Percentiles rank a stretch among this genome's conserved stretches.
Conservation (phyloP, 2,329 filamentous ascomycete species). For the Hymenoscyphus infarciens region DNA sequence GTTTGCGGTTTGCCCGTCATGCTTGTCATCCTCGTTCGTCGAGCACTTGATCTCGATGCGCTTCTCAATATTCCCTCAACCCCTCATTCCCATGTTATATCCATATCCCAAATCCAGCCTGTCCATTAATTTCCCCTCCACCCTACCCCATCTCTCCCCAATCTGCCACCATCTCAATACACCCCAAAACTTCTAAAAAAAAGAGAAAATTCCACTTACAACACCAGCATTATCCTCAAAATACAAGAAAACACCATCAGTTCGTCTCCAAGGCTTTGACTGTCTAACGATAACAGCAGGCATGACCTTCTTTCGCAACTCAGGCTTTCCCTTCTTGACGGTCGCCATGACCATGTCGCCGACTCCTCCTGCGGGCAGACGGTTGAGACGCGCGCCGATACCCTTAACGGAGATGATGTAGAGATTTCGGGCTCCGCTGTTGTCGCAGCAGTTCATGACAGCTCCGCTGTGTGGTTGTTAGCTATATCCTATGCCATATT, state of each 20-base stretch:
- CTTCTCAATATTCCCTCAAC: not conserved
- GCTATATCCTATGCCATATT: not conserved
- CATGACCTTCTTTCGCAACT: slow-evolving; percentile 99
- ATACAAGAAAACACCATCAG: slow-evolving; percentile 98
- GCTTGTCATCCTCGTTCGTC: not conserved
- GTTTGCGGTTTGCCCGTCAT: not conserved
- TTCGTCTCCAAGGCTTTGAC: slow-evolving; percentile 98
- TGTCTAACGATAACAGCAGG: slow-evolving; percentile 98
- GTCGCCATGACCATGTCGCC: slow-evolving; percentile 99
- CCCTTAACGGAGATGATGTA: slow-evolving; percentile 99
- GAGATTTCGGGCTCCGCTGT: slow-evolving; percentile 96
- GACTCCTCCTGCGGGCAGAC: slow-evolving; percentile 93
- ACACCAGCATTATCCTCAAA: slow-evolving; percentile 99
- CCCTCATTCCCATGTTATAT: not conserved
- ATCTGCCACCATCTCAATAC: not conserved
- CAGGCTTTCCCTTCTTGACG: slow-evolving; percentile 99
- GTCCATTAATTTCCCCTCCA: not conserved
- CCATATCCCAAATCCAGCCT: not conserved
- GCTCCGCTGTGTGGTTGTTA: slow-evolving; percentile 64
- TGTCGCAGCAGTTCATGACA: slow-evolving; percentile 99
- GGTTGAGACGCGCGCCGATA: slow-evolving; percentile 95
- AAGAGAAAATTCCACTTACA: slow-evolving; percentile 56
- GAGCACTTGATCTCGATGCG: not conserved
- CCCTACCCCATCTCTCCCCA: not conserved
- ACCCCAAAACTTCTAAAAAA: not conserved